These are phyloP conservation scores for Solanum corneliomulleri DNA, from an alignment of 257 asterid genomes.

Conservation along the genomic window DNA sequence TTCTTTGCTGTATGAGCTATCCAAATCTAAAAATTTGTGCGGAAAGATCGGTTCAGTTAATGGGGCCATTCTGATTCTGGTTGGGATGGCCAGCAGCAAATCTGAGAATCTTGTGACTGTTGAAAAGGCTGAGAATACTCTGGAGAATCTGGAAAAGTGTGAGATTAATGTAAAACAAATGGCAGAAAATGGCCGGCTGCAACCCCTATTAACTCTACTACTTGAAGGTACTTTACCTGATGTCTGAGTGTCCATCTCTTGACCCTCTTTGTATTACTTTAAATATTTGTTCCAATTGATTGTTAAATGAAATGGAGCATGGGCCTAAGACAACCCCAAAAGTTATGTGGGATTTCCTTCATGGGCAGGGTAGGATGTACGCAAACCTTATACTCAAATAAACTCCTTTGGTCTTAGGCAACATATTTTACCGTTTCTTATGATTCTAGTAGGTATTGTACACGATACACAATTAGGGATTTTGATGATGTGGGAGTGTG, in stretches of 20 bases:
- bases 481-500: not conserved
- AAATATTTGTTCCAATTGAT: not conserved
- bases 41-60: conserved; percentile 78
- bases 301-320: not conserved
- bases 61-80: conserved; percentile 82
- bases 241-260: not conserved
- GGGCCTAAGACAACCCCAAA: not conserved
- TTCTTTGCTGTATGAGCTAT: conserved; percentile 75
- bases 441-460: not conserved
- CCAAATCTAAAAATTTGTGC: conserved; percentile 58
- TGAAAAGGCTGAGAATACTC: conserved; percentile 71
- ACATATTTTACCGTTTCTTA: not conserved
- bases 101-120: conserved; percentile 65
- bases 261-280: not conserved
- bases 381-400: not conserved
- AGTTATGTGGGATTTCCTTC: not conserved
- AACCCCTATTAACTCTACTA: conserved; percentile 63
- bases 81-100: conserved; percentile 90
- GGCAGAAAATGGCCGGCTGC: conserved; percentile 84
- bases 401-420: not conserved
- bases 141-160: conserved; percentile 65
- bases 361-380: not conserved
- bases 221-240: conserved; percentile 57
- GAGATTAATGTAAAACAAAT: conserved; percentile 92
- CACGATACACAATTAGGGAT: not conserved